phyloP scores from a whole-genome alignment of 768 basidiomycete species.

The Hygrophorus russula region DNA sequence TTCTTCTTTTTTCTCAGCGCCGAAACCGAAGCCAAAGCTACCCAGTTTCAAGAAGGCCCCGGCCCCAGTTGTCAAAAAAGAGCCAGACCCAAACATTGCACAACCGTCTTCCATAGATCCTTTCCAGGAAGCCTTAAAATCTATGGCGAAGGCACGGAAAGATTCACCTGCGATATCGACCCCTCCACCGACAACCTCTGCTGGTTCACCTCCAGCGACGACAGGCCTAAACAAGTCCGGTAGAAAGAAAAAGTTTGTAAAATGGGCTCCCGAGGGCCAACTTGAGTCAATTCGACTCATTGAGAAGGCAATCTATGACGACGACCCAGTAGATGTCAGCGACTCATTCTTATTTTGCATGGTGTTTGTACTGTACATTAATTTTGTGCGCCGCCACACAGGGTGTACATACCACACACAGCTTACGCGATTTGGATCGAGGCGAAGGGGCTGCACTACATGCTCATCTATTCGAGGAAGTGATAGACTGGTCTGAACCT shows the following conservation, averaged over 20 bases:
- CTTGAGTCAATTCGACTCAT: constrained; percentile 71
- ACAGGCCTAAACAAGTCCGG: constrained; percentile 26
- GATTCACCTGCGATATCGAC: constrained; percentile 54
- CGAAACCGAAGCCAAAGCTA: constrained; percentile 73
- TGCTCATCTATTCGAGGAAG: constrained; percentile 74
- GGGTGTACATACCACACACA: constrained; percentile 63
- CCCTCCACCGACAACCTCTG: constrained; percentile 31
- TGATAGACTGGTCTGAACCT: constrained; percentile 79
- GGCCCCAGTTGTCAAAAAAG: constrained; percentile 31
- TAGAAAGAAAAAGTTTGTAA: constrained; percentile 68
- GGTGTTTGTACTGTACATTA: constrained; percentile 38
- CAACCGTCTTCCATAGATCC: constrained; percentile 72
- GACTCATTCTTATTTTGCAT: constrained; percentile 28
- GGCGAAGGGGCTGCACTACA: constrained; percentile 82
- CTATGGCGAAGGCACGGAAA: constrained; percentile 52
- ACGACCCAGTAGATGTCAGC: constrained; percentile 82
- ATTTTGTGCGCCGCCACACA: constrained; percentile 31
- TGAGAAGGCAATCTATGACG: constrained; percentile 81
- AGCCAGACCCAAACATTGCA: constrained; percentile 47
- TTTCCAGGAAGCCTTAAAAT: constrained; percentile 74
- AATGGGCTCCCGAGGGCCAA: constrained; percentile 65
- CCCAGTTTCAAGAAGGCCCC: constrained; percentile 82
- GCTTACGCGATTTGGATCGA: constrained; percentile 76
- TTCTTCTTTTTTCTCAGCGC: constrained; percentile 81
- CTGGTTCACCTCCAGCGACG: constrained; percentile 23